Evolutionary conservation across 2,329 filamentous ascomycete species (phyloP).

Genomic region (Anisogramma anomala): DNA sequence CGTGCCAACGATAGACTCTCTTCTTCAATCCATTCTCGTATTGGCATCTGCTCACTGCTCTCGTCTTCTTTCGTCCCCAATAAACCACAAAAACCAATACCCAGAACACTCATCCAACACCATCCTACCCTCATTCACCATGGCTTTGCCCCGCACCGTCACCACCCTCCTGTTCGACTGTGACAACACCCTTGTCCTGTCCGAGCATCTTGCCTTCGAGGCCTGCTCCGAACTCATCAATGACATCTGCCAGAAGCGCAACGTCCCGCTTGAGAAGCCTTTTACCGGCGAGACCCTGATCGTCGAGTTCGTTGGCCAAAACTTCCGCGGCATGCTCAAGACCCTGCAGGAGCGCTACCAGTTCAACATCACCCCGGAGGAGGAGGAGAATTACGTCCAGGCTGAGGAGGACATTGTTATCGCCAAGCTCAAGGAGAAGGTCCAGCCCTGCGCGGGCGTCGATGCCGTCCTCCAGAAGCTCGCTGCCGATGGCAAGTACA

Average conservation of each 20-base stretch:
- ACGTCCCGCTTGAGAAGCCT: slow-evolving; percentile 42
- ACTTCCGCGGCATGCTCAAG: slow-evolving; percentile 85
- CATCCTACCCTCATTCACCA: slow-evolving; percentile 2
- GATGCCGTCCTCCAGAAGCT: slow-evolving; percentile 57
- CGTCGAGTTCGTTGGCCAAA: slow-evolving; percentile 80
- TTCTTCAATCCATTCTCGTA: no score
- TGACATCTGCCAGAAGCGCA: slow-evolving; percentile 57
- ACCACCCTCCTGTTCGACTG: slow-evolving; percentile 64
- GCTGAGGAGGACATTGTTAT: slow-evolving; percentile 77
- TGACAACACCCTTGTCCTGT: slow-evolving; percentile 89
- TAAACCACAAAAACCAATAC: not conserved
- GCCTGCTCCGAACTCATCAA: slow-evolving; percentile 85
- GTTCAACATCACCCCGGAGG: slow-evolving; percentile 56
- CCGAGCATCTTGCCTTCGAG: slow-evolving; percentile 82
- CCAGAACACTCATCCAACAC: not conserved
- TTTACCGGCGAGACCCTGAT: slow-evolving; percentile 75
- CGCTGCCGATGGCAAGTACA: slow-evolving; percentile 48
- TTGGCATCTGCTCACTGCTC: no score
- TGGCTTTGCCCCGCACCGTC: slow-evolving; percentile 37
- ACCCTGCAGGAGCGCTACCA: slow-evolving; percentile 64
- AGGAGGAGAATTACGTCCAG: slow-evolving; percentile 63
- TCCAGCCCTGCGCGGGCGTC: slow-evolving; percentile 57
- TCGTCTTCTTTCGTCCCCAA: not conserved
- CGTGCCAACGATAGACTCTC: no score
- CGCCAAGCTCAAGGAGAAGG: slow-evolving; percentile 58